These are phyloP conservation scores for Fusarium keratoplasticum DNA, from an alignment of 2,329 filamentous ascomycete genomes.

Conservation along the genomic window DNA sequence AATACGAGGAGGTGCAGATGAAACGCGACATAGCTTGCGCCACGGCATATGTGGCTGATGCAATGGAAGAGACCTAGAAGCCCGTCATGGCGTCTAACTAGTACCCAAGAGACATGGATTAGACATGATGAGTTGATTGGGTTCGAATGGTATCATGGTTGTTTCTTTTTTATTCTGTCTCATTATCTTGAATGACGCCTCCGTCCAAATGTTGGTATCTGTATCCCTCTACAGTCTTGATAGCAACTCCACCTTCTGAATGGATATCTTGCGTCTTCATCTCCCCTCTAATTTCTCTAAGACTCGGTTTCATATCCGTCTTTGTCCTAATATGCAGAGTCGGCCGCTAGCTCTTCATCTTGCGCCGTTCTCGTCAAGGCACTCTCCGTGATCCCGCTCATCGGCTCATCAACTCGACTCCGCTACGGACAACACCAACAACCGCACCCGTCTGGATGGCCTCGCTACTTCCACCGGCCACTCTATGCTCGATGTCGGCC, in stretches of 20 bases:
- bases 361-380: not conserved
- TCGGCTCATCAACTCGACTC: conserved; percentile 76
- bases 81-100: not conserved
- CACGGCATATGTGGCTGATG: conserved; percentile 30
- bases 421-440: conserved; percentile 87
- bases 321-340: not conserved
- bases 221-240: not conserved
- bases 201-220: not conserved
- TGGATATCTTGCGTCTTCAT: not conserved
- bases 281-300: not conserved
- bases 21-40: conserved; percentile 28
- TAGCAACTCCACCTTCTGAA: not conserved
- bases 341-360: not conserved
- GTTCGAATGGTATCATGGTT: not conserved
- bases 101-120: not conserved
- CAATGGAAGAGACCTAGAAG: not conserved
- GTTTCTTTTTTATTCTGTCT: not conserved
- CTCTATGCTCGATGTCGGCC: conserved; percentile 90
- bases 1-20: conserved; percentile 17
- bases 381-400: conserved; percentile 22
- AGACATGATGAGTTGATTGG: not conserved
- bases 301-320: not conserved
- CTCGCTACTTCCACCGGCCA: conserved; percentile 90
- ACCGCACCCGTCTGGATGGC: conserved; percentile 91
- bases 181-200: conserved; percentile 7